Evolutionary conservation across 805 yeast species (phyloP), one percentile per base, ranked within the genome.

Genomic region (Ascoidea asiatica): DNA sequence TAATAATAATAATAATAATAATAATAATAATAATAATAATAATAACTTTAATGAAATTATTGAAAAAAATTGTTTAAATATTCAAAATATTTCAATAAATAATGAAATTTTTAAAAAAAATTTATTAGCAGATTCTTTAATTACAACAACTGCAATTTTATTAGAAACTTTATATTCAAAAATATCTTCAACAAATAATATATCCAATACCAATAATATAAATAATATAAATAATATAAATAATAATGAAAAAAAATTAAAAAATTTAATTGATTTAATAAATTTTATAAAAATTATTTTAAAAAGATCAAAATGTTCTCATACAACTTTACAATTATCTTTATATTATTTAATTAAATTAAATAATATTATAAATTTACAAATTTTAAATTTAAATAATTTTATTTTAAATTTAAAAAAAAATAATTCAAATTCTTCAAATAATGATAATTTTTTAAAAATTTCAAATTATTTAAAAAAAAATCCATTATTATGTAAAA

Each of bases 251-350:
- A 29, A 29, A 8, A 29, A 29, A 29, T 29, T 15, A 2, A 15
- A 29, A 8, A 29, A 29, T 15, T 29, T 29, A 15, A 29, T 29
- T 15, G 35, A 29, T 29, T 15, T 29, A 29, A 29, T 29, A 11
- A 29, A 29, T 40, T 71, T 60, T 46, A 54, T 72, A 40, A 59
- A 58, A 33, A 73, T 70, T 52, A 63, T 73, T 38, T 52, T 73
- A 51, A 61, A 59, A 47, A 57, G 79, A 43, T 77, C 85, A 15
- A 71, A 76, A 47, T 70, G 82, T 38, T 73, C 83, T 15, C 69
- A 72, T 47, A 68, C 77, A 37, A 71, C 81, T 2, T 68, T 85
- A 48, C 86, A 80, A 52, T 70, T 81, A 39, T 73, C 87, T 4
- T 64, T 85, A 46, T 81, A 67, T 58, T 85, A 84, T 57, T 52